These are phyloP conservation scores for Diutina pseudorugosa DNA, from an alignment of 1,139 yeast species.

Conservation along the genomic window DNA sequence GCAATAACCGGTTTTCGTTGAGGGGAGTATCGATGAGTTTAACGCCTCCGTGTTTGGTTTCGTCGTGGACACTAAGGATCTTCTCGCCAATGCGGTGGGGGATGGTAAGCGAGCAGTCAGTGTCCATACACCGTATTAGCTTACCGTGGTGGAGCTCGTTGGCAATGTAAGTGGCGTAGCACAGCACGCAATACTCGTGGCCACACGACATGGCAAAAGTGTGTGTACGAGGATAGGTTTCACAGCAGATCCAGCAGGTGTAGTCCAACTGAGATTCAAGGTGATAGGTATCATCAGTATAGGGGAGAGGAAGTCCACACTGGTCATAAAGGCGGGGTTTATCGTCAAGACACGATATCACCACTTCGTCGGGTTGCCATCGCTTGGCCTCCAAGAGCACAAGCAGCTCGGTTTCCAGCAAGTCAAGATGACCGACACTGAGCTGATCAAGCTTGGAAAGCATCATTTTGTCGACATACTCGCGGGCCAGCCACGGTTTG, in stretches of 20 bases:
- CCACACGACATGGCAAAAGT: slow-evolving; percentile 53
- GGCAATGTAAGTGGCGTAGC: slow-evolving; percentile 51
- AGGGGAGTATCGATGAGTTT: background rate
- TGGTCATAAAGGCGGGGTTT: slow-evolving; percentile 27
- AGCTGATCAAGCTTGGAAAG: background rate
- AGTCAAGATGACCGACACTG: slow-evolving; percentile 17
- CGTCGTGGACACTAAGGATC: slow-evolving; percentile 3
- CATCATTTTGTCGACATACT: background rate
- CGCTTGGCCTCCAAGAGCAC: slow-evolving; percentile 44
- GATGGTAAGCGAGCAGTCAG: slow-evolving; percentile 19
- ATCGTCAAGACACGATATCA: slow-evolving; percentile 55
- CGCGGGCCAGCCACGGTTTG: slow-evolving; percentile 2
- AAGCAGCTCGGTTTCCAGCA: slow-evolving; percentile 26
- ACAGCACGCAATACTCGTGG: slow-evolving; percentile 56
- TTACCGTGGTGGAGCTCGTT: slow-evolving; percentile 40
- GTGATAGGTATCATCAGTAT: slow-evolving; percentile 7
- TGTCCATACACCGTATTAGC: slow-evolving; percentile 57
- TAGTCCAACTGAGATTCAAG: slow-evolving; percentile 15
- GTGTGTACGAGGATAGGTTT: slow-evolving; percentile 20
- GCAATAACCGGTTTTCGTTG: slow-evolving; percentile 9
- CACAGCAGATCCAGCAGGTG: slow-evolving; percentile 64
- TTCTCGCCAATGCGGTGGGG: slow-evolving; percentile 21
- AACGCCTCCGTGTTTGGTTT: background rate
- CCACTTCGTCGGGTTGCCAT: slow-evolving; percentile 67
- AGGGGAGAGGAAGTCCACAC: slow-evolving; percentile 33